Evolutionary conservation across 2,329 filamentous ascomycete genomes (phyloP), one percentile per base, ranked within the genome.

Genomic region (Xylariales sp.): DNA sequence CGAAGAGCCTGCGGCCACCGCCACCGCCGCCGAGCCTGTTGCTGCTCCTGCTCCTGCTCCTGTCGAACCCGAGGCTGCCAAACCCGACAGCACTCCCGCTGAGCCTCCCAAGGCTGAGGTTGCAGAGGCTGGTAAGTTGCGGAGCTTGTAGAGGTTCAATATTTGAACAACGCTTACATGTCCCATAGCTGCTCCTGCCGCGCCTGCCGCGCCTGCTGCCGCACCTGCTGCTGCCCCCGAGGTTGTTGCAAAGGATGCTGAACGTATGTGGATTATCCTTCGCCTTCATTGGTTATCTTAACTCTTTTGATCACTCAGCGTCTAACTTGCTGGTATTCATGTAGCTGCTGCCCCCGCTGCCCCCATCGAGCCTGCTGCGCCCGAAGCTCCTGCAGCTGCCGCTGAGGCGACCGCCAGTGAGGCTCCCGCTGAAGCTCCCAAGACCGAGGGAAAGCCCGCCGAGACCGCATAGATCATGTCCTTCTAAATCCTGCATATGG

Each of bases 41-140:
- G 12, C 41, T 43, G 40, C 39, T 43, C 15, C 46, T 42, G n/a
- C 46, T 14, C 3, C 47, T 31, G 41, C 47, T 28, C 36, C 50
- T 4, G 43, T 42, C 20, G 40, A 45, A 43, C 34, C 38, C 46
- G 20, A 44, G 6, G 37, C 37, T 8, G 33, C 41, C 3, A 36
- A 37, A 28, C 23, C 24, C 13, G 33, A 36, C 11, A 29, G 38
- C 15, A 34, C 33, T 23, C 21, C 48, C 32, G 31, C 49, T 15
- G 52, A 52, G 28, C 29, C 44, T 13, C 38, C 35, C 33, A 34
- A 42, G 3, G 39, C 40, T 15, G 47, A 57, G 6, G 48, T 49
- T 7, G 33, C 47, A 27, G 52, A 53, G 34, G 33, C 50, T 25
- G 20, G 28, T 11, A 10, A 16, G 8, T 17, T 28, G 35, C 27